Evolutionary conservation across 2,329 filamentous ascomycete genomes (phyloP), one percentile per base, ranked within the genome.

Genomic region (Claviceps citrina): DNA sequence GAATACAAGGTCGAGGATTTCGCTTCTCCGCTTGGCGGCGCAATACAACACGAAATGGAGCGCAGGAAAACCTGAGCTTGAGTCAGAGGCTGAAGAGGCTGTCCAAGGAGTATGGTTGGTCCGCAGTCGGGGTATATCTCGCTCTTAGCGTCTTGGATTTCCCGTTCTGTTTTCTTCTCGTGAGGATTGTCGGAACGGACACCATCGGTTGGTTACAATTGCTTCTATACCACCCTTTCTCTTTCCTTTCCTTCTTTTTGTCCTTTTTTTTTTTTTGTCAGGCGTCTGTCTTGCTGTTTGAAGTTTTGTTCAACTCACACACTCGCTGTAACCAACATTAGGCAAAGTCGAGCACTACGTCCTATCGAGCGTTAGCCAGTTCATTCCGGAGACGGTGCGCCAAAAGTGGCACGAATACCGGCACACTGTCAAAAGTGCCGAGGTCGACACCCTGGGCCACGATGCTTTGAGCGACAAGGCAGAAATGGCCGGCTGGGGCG

Each of bases 61-160:
- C 46, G 8, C 43, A 51, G 31, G 43, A 55, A 47, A 51, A 47
- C 8, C 60, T 65, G 10, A 73, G 77, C 7, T 58, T 91, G 31
- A 79, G 78, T 2, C 76, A 77, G 46, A 73, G 81, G 20, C 65
- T 96, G 55, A 86, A 80, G 61, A 85, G 84, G 56, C 72, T 98
- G 34, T 86, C 81, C 3, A 78, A 80, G 47, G 89, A 96, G 59
- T 98, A 98, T 59, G 91, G 91, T 31, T 96, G 87, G 85, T 73
- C 83, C 3, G 87, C 87, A 1, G 61, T 95, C 5, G 89, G 86
- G n/a, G 84, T 98, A 12, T 98, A 98, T 60, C 61, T 95, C 9
- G 69, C 68, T 1, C 64, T 98, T 40, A 87, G 83, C 31, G 81
- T 83, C 28, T 64, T 94, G 38, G 91, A 98, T 62, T 93, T 96